phyloP scores from a whole-genome alignment of 768 basidiomycete genomes.

The Gyrodon lividus region DNA sequence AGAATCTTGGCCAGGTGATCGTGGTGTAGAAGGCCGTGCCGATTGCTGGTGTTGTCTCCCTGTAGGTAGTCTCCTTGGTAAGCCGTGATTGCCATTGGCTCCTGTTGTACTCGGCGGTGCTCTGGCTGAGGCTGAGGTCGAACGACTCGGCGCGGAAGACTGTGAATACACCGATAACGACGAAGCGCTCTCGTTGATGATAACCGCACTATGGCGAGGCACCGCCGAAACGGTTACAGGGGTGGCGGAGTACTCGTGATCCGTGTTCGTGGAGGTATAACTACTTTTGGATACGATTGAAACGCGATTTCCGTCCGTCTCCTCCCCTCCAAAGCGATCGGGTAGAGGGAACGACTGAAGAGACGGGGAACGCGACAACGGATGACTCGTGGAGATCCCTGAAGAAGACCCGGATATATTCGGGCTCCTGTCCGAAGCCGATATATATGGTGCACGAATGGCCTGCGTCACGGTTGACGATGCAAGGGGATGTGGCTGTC shows the following conservation, averaged over 20 bases:
- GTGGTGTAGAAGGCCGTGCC: not conserved
- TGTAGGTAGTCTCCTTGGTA: not conserved
- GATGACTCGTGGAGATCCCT: not conserved
- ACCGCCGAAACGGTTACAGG: not conserved
- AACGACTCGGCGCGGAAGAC: not conserved
- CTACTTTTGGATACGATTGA: not conserved
- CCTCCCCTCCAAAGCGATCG: not conserved
- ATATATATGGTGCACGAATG: not conserved
- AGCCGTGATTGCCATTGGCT: not conserved
- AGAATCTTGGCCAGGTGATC: not conserved
- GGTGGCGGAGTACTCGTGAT: not conserved
- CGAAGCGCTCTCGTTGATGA: not conserved
- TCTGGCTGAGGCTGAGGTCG: not conserved
- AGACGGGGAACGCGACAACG: not conserved
- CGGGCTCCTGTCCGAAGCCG: not conserved
- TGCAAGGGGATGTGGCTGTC: not conserved
- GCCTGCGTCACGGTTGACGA: not conserved
- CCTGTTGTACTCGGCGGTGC: not conserved
- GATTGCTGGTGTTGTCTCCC: not conserved
- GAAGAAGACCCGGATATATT: constrained; percentile 1
- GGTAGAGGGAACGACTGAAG: not conserved
- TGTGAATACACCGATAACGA: constrained; percentile 10
- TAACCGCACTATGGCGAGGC: not conserved
- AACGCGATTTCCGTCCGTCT: constrained; percentile 1
- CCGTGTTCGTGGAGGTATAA: not conserved